These are phyloP conservation scores for Alternaria rosae DNA, from an alignment of 2,329 filamentous ascomycete genomes.

Conservation along the genomic window DNA sequence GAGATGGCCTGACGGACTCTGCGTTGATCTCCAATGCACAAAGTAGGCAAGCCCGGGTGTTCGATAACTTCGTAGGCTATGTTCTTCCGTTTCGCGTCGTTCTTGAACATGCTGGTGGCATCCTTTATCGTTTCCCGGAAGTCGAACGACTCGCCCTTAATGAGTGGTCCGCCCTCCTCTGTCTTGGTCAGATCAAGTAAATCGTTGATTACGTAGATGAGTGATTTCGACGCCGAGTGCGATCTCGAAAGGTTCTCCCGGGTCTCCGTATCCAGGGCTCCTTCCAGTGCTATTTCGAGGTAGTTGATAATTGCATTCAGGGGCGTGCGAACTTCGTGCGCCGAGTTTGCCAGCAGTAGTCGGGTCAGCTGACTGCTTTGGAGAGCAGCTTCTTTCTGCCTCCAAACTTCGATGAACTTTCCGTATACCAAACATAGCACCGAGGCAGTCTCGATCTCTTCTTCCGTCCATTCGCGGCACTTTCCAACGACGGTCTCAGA, in stretches of 20 bases:
- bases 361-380: constrained; percentile 83
- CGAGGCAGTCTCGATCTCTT: constrained; percentile 87
- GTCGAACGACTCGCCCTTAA: constrained; percentile 83
- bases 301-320: constrained; percentile 96
- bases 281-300: constrained; percentile 87
- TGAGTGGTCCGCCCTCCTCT: constrained; percentile 78
- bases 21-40: constrained; percentile 79
- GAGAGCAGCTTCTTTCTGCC: constrained; percentile 84
- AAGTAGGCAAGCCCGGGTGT: constrained; percentile 71
- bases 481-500: constrained; percentile 81
- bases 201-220: constrained; percentile 95
- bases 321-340: constrained; percentile 89
- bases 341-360: constrained; percentile 83
- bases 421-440: constrained; percentile 88
- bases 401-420: constrained; percentile 91
- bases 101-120: constrained; percentile 75
- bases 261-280: constrained; percentile 78
- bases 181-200: constrained; percentile 87
- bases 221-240: constrained; percentile 88
- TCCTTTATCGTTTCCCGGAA: constrained; percentile 75
- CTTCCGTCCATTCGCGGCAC: constrained; percentile 86
- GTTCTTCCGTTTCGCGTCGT: constrained; percentile 77
- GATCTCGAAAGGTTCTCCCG: constrained; percentile 84
- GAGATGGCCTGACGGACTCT: constrained; percentile 82
- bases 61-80: constrained; percentile 73